Base-by-base conservation (phyloP, 331 rosid species). In the Ulmus americana region DNA sequence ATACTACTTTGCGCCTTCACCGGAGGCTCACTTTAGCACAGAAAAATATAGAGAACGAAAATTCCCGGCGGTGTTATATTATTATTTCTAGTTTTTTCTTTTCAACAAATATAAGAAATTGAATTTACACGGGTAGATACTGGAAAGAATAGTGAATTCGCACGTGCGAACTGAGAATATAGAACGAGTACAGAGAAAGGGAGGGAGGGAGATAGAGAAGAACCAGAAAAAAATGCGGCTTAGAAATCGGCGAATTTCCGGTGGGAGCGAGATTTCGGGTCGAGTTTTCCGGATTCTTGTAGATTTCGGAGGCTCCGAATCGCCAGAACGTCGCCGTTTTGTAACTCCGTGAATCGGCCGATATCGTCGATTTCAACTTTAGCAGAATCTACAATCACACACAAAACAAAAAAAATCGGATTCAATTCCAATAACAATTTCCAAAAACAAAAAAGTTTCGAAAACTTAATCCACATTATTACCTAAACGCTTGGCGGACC, bases 191-290 rank as follows among this genome's bases (percentile, higher is more conserved):
- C 45, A 51, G 44, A 46, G 35, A 22, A 8, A 12, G 45, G 7
- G n/a, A 11, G 8, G 5, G 40, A 16, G 1, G 44, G 67, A 63
- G 12, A 16, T 57, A 58, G 13, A 14, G 20, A 10, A 18, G 39
- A 38, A 56, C 59, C 75, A 6, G 72, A 28, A 11, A 75, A 55
- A n/a, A 75, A 59, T 63, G 73, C 58, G 9, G 71, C 75, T 70
- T 71, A 90, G 64, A 85, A 94, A 69, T 87, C 90, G 79, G 96
- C 95, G 67, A 82, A 53, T 84, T 94, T 94, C 60, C 99, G 38
- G 79, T 84, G 82, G 9, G 65, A 47, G 51, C 82, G 91, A 46
- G 80, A 76, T 80, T 80, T 77, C 43, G 77, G 70, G 11, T 15
- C 44, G 28, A 58, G 49, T 56, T 58, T 81, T 18, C 63, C 76